A percentile compares a stretch with the other conserved stretches of the same genome.
Conservation (phyloP, 2,329 filamentous ascomycete species). For the Aspergillus melleus region DNA sequence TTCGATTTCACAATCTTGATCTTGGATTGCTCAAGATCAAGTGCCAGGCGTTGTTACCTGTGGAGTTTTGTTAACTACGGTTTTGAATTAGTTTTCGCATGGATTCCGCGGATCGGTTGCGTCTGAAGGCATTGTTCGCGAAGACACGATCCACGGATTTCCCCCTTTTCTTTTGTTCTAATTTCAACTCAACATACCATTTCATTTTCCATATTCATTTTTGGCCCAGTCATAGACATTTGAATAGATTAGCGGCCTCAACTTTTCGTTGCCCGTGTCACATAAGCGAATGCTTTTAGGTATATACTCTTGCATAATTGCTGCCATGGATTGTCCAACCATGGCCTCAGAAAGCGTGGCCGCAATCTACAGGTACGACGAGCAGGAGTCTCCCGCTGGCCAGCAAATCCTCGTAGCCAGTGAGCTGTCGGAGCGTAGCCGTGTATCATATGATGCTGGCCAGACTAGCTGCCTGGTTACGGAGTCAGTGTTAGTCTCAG, state of each 20-base stretch:
- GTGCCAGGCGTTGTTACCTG: conserved; percentile 29
- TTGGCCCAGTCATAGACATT: conserved; percentile 4
- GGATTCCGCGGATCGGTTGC: conserved; percentile 5
- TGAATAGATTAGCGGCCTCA: conserved; percentile 14
- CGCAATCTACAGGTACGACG: not conserved
- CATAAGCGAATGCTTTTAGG: conserved; percentile 18
- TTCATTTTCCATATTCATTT: not conserved
- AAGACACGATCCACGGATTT: conserved; percentile 7
- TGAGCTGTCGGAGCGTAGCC: conserved; percentile 20
- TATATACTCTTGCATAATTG: conserved; percentile 20
- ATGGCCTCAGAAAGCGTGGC: conserved; percentile 12
- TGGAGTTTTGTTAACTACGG: conserved; percentile 10
- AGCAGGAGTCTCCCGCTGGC: conserved; percentile 1
- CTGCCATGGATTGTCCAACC: conserved; percentile 2
- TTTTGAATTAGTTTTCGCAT: conserved; percentile 13
- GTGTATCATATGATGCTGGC: conserved; percentile 3
- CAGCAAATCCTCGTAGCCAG: conserved; percentile 10
- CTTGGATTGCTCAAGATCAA: conserved; percentile 9
- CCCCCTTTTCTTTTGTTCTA: conserved; percentile 12
- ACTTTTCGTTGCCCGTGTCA: conserved; percentile 17
- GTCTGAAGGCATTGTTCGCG: conserved; percentile 3
- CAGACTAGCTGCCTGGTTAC: not conserved
- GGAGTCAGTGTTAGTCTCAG: not conserved
- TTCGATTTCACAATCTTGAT: conserved; percentile 7
- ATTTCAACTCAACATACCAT: conserved; percentile 4